These are phyloP conservation scores for Russula abietina DNA, from an alignment of 768 basidiomycete species.

Conservation along the genomic window DNA sequence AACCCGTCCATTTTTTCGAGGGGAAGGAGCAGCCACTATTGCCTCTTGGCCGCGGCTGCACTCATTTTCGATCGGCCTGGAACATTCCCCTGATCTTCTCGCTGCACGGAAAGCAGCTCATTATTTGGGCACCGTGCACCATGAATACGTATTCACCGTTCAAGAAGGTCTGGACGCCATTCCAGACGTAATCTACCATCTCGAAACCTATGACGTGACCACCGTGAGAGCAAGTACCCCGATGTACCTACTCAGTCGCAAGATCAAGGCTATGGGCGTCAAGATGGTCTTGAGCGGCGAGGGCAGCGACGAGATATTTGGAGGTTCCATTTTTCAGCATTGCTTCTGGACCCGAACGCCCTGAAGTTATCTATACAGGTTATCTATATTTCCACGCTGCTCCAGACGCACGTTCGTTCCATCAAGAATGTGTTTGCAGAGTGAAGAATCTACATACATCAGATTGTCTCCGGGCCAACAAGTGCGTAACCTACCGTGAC, in stretches of 20 bases:
- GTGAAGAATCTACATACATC: constrained; percentile 97
- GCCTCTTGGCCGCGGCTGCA: constrained; percentile 93
- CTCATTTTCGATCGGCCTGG: constrained; percentile 95
- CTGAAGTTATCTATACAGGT: constrained; percentile 41
- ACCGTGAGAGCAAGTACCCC: constrained; percentile 97
- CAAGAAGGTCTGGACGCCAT: constrained; percentile 97
- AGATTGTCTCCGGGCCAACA: constrained; percentile 97
- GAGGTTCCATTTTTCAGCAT: constrained; percentile 47
- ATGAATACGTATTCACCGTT: constrained; percentile 96
- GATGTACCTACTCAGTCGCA: constrained; percentile 96
- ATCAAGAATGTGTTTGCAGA: constrained; percentile 90
- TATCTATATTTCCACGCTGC: constrained; percentile 99
- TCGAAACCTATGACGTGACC: constrained; percentile 98
- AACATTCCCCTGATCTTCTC: constrained; percentile 89
- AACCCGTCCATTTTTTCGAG: not conserved
- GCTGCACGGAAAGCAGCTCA: constrained; percentile 92
- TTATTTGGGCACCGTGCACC: constrained; percentile 91
- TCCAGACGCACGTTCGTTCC: constrained; percentile 80
- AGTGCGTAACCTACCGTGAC: constrained; percentile 42
- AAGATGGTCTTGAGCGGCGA: constrained; percentile 99
- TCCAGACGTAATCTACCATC: constrained; percentile 94
- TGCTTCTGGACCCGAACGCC: not conserved
- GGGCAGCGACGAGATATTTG: constrained; percentile 95
- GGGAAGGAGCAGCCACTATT: constrained; percentile 49
- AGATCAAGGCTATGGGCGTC: constrained; percentile 99